Percentiles rank a stretch among this genome's conserved stretches.
phyloP scores from a whole-genome alignment of 768 basidiomycete species.

The Podaxis pistillaris region DNA sequence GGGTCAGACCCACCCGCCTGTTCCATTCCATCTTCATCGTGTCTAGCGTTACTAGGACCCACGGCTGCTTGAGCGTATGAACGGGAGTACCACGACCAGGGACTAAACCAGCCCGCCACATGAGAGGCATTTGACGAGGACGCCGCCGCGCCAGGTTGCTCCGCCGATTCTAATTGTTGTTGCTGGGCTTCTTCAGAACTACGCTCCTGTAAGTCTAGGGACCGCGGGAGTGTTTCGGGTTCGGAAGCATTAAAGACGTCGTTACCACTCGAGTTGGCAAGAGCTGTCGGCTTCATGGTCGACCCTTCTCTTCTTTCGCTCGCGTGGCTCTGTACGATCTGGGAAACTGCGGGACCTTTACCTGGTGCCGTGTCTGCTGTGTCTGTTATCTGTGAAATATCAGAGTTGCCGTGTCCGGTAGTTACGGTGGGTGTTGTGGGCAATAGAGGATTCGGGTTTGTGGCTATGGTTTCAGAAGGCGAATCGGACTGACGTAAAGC shows the following conservation, averaged over 20 bases:
- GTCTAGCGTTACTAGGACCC: neutral
- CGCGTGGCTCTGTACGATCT: slow-evolving; percentile 3
- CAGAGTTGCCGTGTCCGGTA: neutral
- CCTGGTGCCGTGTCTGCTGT: neutral
- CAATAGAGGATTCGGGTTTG: neutral
- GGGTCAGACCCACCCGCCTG: neutral
- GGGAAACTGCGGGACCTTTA: slow-evolving; percentile 4
- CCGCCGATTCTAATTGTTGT: slow-evolving; percentile 6
- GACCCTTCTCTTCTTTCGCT: slow-evolving; percentile 4
- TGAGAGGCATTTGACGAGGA: neutral
- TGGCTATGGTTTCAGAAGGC: neutral
- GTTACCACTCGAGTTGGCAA: neutral
- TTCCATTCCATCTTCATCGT: slow-evolving; percentile 1
- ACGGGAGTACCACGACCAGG: slow-evolving; percentile 8
- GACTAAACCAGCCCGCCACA: slow-evolving; percentile 12
- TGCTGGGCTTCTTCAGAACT: slow-evolving; percentile 2
- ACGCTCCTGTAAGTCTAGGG: slow-evolving; percentile 6
- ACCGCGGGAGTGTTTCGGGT: neutral
- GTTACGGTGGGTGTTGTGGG: neutral
- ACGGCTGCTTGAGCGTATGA: neutral
- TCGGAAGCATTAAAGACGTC: slow-evolving; percentile 8
- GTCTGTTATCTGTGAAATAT: neutral
- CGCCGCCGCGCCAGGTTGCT: neutral
- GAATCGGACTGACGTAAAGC: slow-evolving; percentile 12
- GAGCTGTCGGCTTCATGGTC: neutral